Evolutionary conservation across 306 rosid species (phyloP), one percentile per base, ranked within the genome.

Genomic region (Potentilla sterilis): DNA sequence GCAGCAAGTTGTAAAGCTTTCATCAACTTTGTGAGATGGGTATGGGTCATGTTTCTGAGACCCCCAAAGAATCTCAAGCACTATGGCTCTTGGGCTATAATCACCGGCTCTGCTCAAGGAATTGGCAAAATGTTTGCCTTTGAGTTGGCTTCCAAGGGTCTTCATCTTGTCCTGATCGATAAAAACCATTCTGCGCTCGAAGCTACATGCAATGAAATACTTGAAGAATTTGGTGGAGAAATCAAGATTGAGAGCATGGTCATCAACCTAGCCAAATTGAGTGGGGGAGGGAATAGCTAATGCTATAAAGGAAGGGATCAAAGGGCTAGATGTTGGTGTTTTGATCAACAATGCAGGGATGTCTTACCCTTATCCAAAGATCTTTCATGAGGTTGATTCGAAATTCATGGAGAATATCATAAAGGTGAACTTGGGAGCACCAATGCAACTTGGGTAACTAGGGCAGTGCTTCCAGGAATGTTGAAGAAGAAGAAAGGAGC

Each of bases 21-120:
- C 0, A 4, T 86, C 70, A 15, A 28, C 7, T 75, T 82, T 75
- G 51, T 86, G 5, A 78, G 43, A 38, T 91, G 96, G 94, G 68
- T 89, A 4, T 91, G 87, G 81, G 61, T 49, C 18, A 86, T 79
- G 83, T 91, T 89, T 46, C 64, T 93, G 35, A 82, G 97, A 75
- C n/a, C 88, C 96, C 22, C 87, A 48, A 91, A 89, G 78, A 42
- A 91, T 21, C 94, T 94, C 77, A 94, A 81, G 81, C 44, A 85
- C 11, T 91, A 91, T 57, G 98, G 96, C 11, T 84, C 96, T 0
- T 87, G 97, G 98, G 94, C 89, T 1, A 47, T 91, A 1, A 28
- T 93, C 67, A 94, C 96, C 0, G 97, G 98, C 15, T 78, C 98
- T 40, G 88, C 94, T 0, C 94, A 86, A 47, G 97, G 97, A 12